Evolutionary conservation across 805 yeast genomes (phyloP).

Genomic region (Zygosaccharomyces rouxii): DNA sequence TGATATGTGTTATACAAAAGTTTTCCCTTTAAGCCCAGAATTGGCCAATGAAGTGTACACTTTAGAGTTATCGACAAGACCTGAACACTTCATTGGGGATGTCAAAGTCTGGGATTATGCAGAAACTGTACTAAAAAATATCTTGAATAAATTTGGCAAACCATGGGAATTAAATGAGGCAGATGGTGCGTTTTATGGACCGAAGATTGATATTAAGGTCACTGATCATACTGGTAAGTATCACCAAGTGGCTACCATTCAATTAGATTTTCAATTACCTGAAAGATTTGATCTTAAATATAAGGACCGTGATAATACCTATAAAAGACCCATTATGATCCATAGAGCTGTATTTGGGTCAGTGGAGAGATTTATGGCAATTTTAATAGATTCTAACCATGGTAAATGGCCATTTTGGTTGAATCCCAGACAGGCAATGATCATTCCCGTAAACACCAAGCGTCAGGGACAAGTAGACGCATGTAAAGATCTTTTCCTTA

Average conservation of each 20-base stretch:
- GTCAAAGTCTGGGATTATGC: slow-evolving; percentile 78
- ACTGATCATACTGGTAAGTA: slow-evolving; percentile 74
- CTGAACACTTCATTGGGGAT: slow-evolving; percentile 73
- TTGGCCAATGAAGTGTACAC: slow-evolving; percentile 44
- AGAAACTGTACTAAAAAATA: slow-evolving; percentile 58
- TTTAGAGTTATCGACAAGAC: slow-evolving; percentile 79
- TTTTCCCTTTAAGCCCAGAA: slow-evolving; percentile 38
- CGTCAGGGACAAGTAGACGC: slow-evolving; percentile 43
- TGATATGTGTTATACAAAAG: slow-evolving; percentile 65
- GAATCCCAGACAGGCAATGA: slow-evolving; percentile 82
- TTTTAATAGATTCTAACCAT: slow-evolving; percentile 79
- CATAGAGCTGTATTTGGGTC: slow-evolving; percentile 97
- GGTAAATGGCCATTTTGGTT: slow-evolving; percentile 99
- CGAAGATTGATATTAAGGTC: slow-evolving; percentile 84
- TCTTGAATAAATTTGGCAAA: slow-evolving; percentile 50
- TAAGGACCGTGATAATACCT: slow-evolving; percentile 47
- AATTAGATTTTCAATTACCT: slow-evolving; percentile 92
- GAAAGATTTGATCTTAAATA: slow-evolving; percentile 72
- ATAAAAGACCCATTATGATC: slow-evolving; percentile 81
- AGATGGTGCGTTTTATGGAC: slow-evolving; percentile 97
- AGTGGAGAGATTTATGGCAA: slow-evolving; percentile 85
- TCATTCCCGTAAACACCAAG: slow-evolving; percentile 70
- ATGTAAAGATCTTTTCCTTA: slow-evolving; percentile 46
- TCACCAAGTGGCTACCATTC: slow-evolving; percentile 95
- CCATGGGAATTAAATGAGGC: slow-evolving; percentile 75